These are phyloP conservation scores for Diaporthe caulivora DNA, from an alignment of 2,329 filamentous ascomycete genomes.

Conservation along the genomic window DNA sequence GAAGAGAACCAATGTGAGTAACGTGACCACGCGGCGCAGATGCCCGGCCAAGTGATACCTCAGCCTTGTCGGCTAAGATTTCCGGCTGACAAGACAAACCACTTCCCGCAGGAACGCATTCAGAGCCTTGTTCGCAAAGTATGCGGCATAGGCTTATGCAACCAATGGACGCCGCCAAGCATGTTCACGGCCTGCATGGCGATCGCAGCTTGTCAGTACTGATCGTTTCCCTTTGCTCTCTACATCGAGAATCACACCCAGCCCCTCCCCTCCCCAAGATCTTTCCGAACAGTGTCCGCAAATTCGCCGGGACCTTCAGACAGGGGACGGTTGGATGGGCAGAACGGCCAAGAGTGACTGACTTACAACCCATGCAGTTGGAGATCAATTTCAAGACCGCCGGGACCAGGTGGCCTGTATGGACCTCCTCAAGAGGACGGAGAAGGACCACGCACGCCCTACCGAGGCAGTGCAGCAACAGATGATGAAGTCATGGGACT, in stretches of 20 bases:
- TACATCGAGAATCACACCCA: constrained; percentile 28
- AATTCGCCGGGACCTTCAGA: not conserved
- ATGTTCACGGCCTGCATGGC: constrained; percentile 69
- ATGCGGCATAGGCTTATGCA: constrained; percentile 70
- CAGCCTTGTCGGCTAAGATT: constrained; percentile 14
- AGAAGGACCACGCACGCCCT: constrained; percentile 49
- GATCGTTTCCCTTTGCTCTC: constrained; percentile 2
- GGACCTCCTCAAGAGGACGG: constrained; percentile 47
- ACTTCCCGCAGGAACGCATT: constrained; percentile 53
- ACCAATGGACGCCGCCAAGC: constrained; percentile 66
- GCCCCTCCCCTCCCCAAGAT: not conserved
- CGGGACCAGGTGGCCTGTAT: constrained; percentile 48
- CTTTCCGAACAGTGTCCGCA: not conserved
- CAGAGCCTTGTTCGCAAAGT: constrained; percentile 62
- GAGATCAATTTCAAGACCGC: constrained; percentile 46
- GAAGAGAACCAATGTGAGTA: constrained; percentile 55
- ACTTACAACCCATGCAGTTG: constrained; percentile 44
- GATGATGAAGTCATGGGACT: constrained; percentile 48
- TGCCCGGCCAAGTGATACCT: constrained; percentile 7
- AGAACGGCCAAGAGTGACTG: constrained; percentile 11
- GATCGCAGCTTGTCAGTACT: constrained; percentile 63
- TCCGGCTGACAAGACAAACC: constrained; percentile 4
- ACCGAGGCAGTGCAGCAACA: constrained; percentile 48
- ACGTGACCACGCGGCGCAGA: not conserved
- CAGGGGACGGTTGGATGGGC: not conserved